Evolutionary conservation across 768 basidiomycete genomes (phyloP), one percentile per base, ranked within the genome.

Genomic region (Sporobolomyces pararoseus): DNA sequence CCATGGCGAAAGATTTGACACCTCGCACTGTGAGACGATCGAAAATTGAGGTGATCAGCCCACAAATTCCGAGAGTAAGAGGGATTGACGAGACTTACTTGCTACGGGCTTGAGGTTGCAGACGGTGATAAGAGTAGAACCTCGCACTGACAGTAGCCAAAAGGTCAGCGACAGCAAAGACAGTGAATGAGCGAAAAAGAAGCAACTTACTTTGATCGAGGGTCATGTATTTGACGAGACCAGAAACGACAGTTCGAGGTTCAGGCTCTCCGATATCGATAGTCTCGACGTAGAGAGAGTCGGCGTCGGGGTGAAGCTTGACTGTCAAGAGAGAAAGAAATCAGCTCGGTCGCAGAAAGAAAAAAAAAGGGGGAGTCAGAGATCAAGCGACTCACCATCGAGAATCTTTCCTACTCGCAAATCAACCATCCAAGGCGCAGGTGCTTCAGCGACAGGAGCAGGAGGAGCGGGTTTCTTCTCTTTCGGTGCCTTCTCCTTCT

Each of bases 1-100:
- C 89, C 96, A 99, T 98, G 37, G 93, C 96, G 77, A 89, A 95
- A 68, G 92, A 95, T 82, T 97, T 98, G 75, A 99, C 87, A 3
- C 96, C 96, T 67, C 95, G 87, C 95, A 99, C 69, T 70, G 51
- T 46, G 23, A 6, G 46, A 47, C n/a, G n/a, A n/a, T n/a, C n/a
- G n/a, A n/a, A n/a, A n/a, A n/a, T n/a, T n/a, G n/a, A n/a, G n/a
- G n/a, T n/a, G n/a, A n/a, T n/a, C n/a, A n/a, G n/a, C n/a, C n/a
- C n/a, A n/a, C n/a, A n/a, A n/a, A n/a, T n/a, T n/a, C n/a, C n/a
- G n/a, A n/a, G n/a, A n/a, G n/a, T n/a, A n/a, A n/a, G n/a, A n/a
- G 32, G 27, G 25, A 27, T 4, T 37, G 6, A 17, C 19, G 7
- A 25, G 23, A 52, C 69, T 29, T 16, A 66, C 69, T 98, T 74